Percentiles rank a stretch among this genome's conserved stretches.
Evolutionary conservation across 352 stramenopile genomes (phyloP).

Genomic region (Thalassiosira hispida): DNA sequence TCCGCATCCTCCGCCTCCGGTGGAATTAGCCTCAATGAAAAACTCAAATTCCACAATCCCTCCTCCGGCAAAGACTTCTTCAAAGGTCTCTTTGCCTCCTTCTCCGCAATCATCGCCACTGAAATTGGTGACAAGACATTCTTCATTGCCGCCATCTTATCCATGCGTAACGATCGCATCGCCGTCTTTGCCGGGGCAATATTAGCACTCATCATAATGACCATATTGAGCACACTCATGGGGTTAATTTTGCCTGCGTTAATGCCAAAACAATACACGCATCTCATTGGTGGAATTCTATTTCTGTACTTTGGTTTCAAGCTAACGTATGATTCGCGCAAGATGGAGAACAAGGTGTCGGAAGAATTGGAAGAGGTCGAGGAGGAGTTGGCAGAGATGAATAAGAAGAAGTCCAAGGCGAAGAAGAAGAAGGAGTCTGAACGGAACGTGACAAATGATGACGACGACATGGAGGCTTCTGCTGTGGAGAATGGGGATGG

Average conservation of each 20-base stretch:
- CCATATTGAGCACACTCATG: conserved; percentile 89
- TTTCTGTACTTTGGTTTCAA: conserved; percentile 97
- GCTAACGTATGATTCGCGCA: conserved; percentile 88
- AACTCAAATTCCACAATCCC: conserved; percentile 50
- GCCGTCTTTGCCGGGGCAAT: conserved; percentile 96
- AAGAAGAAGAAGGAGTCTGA: conserved; percentile 49
- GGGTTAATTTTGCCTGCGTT: conserved; percentile 92
- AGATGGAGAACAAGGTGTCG: conserved; percentile 82
- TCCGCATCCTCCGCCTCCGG: too few species aligned
- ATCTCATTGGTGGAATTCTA: conserved; percentile 94
- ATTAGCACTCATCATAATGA: conserved; percentile 94
- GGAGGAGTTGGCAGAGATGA: conserved; percentile 85
- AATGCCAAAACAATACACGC: conserved; percentile 92
- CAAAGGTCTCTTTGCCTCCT: conserved; percentile 49
- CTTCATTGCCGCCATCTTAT: conserved; percentile 98
- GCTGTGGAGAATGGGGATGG: conserved; percentile 24
- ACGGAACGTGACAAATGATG: conserved; percentile 6
- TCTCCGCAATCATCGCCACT: conserved; percentile 92
- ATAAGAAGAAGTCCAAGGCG: conserved; percentile 61
- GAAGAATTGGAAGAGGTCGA: conserved; percentile 90
- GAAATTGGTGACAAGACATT: conserved; percentile 99
- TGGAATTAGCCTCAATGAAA: conserved; percentile 16
- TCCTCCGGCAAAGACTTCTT: conserved; percentile 38
- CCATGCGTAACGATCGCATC: conserved; percentile 94
- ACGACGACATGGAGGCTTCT: conserved; percentile 30